A percentile compares a stretch with the other conserved stretches of the same genome.
Conservation (phyloP, 2,329 filamentous ascomycete species). For the Coniochaeta prunicola region DNA sequence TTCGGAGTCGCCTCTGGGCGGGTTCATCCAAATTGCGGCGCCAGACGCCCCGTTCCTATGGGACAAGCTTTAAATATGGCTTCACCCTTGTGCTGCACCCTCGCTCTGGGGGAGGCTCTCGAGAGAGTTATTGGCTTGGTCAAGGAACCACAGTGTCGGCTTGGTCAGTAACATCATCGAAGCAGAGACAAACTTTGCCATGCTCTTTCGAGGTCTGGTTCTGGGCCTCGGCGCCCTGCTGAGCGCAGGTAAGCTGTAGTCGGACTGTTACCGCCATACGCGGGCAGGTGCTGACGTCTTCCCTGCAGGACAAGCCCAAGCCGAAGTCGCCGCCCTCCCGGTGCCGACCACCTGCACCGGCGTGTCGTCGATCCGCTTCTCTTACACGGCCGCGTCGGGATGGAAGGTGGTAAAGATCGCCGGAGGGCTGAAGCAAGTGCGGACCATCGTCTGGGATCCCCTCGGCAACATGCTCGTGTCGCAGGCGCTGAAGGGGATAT, state of each 20-base stretch:
- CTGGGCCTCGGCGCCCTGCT: neutral
- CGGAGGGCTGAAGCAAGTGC: constrained; percentile 19
- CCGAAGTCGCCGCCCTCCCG: neutral
- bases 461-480: constrained; percentile 26
- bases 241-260: neutral
- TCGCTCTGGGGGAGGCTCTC: neutral
- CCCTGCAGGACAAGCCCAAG: neutral
- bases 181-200: neutral
- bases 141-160: neutral
- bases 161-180: neutral
- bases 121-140: neutral
- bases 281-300: neutral
- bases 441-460: constrained; percentile 23
- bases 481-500: constrained; percentile 23
- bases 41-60: neutral
- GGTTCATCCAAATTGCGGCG: constrained; percentile 1
- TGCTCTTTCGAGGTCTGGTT: neutral
- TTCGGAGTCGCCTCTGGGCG: neutral
- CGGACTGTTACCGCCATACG: too few species aligned
- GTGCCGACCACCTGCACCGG: constrained; percentile 15
- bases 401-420: constrained; percentile 27
- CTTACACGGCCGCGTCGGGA: constrained; percentile 20
- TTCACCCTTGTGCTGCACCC: neutral
- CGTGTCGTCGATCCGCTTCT: constrained; percentile 18
- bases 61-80: neutral